Conservation (phyloP, 1,139 yeast species). For the Kodamaea sp. region DNA sequence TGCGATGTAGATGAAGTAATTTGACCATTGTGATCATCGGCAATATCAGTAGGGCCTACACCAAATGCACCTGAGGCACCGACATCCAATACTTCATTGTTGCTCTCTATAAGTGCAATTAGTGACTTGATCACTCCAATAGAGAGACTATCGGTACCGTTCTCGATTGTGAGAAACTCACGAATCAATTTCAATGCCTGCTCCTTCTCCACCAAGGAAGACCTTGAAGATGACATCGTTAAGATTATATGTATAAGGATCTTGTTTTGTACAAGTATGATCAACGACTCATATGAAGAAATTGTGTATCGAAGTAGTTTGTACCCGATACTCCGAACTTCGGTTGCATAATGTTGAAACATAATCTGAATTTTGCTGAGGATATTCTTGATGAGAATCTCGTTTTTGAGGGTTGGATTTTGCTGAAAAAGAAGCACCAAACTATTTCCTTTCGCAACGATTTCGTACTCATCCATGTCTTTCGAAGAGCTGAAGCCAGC, state of each 20-base stretch:
- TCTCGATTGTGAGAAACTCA: conserved; percentile 56
- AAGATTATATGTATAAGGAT: conserved; percentile 65
- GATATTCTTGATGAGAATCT: conserved; percentile 63
- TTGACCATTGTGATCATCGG: neutral
- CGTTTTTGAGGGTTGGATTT: conserved; percentile 64
- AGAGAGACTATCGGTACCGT: conserved; percentile 58
- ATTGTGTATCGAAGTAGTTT: conserved; percentile 69
- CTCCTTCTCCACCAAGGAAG: conserved; percentile 63
- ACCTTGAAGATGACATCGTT: conserved; percentile 58
- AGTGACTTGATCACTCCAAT: conserved; percentile 72
- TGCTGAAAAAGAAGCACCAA: conserved; percentile 57
- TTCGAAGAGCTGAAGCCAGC: conserved; percentile 26
- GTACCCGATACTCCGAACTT: conserved; percentile 75
- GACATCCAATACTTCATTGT: conserved; percentile 9
- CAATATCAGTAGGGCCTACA: neutral
- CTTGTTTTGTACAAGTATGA: conserved; percentile 47
- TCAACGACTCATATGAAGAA: conserved; percentile 53
- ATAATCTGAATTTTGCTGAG: conserved; percentile 61
- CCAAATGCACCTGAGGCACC: neutral
- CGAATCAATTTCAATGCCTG: conserved; percentile 79
- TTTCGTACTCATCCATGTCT: conserved; percentile 45
- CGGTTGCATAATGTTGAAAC: conserved; percentile 57
- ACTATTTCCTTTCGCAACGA: conserved; percentile 63
- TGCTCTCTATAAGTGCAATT: conserved; percentile 56
- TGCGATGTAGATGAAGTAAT: neutral